Base-by-base conservation (phyloP, 140 eudicot species). In the Cichorium intybus region DNA sequence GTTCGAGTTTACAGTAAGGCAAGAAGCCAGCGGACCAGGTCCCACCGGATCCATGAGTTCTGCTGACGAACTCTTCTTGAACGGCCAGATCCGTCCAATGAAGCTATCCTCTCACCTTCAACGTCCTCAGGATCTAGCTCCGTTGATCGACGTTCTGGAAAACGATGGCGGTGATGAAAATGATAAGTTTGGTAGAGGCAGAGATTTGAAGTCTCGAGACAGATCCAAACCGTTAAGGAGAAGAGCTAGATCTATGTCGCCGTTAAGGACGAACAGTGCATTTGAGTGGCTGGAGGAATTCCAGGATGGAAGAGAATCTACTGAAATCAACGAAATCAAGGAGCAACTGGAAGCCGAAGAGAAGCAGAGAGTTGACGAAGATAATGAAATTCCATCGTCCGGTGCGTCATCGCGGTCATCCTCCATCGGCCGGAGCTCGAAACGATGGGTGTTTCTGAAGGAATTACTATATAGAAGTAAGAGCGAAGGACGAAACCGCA, bases 1-100 rank as follows among this genome's bases (percentile, higher is more conserved):
- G 75, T 90, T 90, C 33, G 97, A 86, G 59, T 82, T 90, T 63
- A 79, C 88, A 9, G 69, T 77, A 2, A 61, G 84, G 64, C 26
- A 57, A 16, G 57, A 34, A 29, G 29, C 77, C 4, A 31, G 35
- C 59, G 79, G 81, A 7, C 39, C 76, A 37, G 34, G 79, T 11
- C 62, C 79, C 0, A n/a, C 56, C 35, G 80, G 82, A 26, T 75
- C 87, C 14, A 87, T 90, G 97, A 73, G 69, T 26, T 81, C 97
- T n/a, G 95, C 97, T 16, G 95, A 87, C 8, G 97, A 87, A 70
- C 80, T 90, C 21, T 90, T 90, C 64, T 62, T 84, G 9, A 90
- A 90, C 80, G 97, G 95, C 24, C 80, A 87, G 90, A 90, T 90
- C 85, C 88, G 95, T 17, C 97, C 95, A 3, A 72, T 90, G 89